phyloP scores from a whole-genome alignment of 2,329 filamentous ascomycete species.

The Bretziella fagacearum region DNA sequence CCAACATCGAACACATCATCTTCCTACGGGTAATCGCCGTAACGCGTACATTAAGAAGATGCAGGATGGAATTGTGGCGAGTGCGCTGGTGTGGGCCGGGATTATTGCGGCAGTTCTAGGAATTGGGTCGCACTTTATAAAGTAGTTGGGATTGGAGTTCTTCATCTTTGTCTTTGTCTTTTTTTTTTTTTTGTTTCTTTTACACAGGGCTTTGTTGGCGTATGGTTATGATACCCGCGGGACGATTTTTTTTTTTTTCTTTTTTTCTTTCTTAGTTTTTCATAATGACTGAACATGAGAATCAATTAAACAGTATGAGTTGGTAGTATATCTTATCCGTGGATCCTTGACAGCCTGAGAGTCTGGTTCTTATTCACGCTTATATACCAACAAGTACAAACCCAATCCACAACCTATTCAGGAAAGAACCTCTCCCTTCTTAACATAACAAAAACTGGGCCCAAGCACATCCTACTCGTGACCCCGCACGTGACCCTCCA shows the following conservation, averaged over 20 bases:
- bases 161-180: conserved; percentile 1
- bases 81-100: conserved; percentile 19
- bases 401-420: background rate
- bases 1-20: conserved; percentile 53
- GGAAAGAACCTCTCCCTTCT: background rate
- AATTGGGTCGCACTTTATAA: conserved; percentile 16
- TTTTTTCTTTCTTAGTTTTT: background rate
- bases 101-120: conserved; percentile 18
- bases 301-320: background rate
- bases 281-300: background rate
- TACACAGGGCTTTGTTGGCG: background rate
- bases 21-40: conserved; percentile 54
- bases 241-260: conserved; percentile 2
- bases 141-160: background rate
- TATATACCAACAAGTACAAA: background rate
- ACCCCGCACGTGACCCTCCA: conserved; percentile 5
- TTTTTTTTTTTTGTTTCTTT: conserved; percentile 2
- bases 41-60: conserved; percentile 18
- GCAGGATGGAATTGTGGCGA: conserved; percentile 20
- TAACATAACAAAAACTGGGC: background rate
- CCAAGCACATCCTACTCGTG: background rate
- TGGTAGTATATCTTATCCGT: background rate
- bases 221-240: background rate
- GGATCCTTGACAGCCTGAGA: background rate
- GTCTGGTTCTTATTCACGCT: background rate